Base-by-base conservation (phyloP, 176 grass and related monocot genomes). In the Phoenix dactylifera region DNA sequence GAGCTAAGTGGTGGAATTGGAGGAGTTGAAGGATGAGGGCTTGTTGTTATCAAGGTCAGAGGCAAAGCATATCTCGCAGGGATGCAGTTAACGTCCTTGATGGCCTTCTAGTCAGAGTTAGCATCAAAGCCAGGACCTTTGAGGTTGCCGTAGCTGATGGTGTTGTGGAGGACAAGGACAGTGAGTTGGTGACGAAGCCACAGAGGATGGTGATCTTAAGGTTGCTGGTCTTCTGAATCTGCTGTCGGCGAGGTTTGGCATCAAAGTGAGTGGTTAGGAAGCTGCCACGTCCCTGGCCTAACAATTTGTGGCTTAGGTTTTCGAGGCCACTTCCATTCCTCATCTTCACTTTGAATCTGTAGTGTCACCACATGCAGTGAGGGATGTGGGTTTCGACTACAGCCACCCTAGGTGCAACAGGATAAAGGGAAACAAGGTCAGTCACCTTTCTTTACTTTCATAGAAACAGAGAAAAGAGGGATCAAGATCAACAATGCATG, bases 151-250 rank as follows among this genome's bases (percentile, higher is more conserved):
- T 80, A 9, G 52, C 72, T 59, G 68, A 88, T 57, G 54, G 80
- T 77, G 63, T 67, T 63, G 29, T 72, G 76, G 49, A 88, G 63
- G 54, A 83, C 68, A 54, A 83, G 68, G 22, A 83, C 0, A 22
- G 85, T 77, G 6, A 32, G 6, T 32, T 9, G 30, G 30, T 32
- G 9, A 80, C 18, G 64, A 89, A 80, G 26, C 80, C 76, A 51
- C 64, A 77, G 51, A 89, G 60, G 6, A 80, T 22, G 25, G 76
- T 57, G 59, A 74, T 63, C 69, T 73, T 89, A 63, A 89, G 14
- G 50, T 73, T 89, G 85, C 67, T 74, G 54, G 77, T 51, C 53
- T 68, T 71, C 80, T 63, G 35, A 20, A 76, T 71, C 49, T 77
- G 59, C 29, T 71, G 77, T 2, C 84, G 58, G 7, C 59, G 59